A percentile compares a stretch with the other conserved stretches of the same genome.
Evolutionary conservation across 768 basidiomycete genomes (phyloP).

Genomic region (Lactarius indigo): DNA sequence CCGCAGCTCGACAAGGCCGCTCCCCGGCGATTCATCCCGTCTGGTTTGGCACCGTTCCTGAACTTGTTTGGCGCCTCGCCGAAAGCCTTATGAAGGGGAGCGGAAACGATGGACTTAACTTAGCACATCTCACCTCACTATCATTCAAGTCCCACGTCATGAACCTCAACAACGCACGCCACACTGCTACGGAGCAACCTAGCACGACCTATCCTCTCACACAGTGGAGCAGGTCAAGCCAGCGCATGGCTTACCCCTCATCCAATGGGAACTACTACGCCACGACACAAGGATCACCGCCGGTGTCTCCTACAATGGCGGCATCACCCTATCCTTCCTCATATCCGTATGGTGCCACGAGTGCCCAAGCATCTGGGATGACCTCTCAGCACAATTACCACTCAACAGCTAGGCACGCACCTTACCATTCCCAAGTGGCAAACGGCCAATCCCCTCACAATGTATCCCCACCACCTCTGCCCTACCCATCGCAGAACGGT

Average conservation of each 20-base stretch:
- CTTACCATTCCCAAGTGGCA: slow-evolving; percentile 8
- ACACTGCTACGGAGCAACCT: slow-evolving; percentile 21
- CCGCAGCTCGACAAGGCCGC: slow-evolving; percentile 23
- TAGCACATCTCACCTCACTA: slow-evolving; percentile 18
- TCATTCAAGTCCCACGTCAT: slow-evolving; percentile 17
- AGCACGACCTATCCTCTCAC: slow-evolving; percentile 11
- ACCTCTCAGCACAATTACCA: slow-evolving; percentile 14
- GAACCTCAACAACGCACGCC: slow-evolving; percentile 26
- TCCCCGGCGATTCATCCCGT: slow-evolving; percentile 19
- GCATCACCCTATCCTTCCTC: slow-evolving; percentile 6
- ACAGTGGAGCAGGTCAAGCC: slow-evolving; percentile 25
- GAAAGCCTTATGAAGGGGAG: slow-evolving; percentile 26
- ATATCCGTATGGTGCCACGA: slow-evolving; percentile 16
- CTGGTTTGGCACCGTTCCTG: slow-evolving; percentile 24
- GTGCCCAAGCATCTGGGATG: slow-evolving; percentile 11
- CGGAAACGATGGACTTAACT: slow-evolving; percentile 9
- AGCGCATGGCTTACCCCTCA: slow-evolving; percentile 17
- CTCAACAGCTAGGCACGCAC: slow-evolving; percentile 13
- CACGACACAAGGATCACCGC: slow-evolving; percentile 18
- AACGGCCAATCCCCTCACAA: slow-evolving; percentile 7
- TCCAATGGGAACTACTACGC: slow-evolving; percentile 20
- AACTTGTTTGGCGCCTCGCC: slow-evolving; percentile 23
- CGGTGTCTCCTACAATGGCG: slow-evolving; percentile 11
- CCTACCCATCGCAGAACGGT: slow-evolving; percentile 19
- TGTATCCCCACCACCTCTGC: slow-evolving; percentile 6